phyloP scores from a whole-genome alignment of 2,329 filamentous ascomycete species.

The Endothia cerciana region DNA sequence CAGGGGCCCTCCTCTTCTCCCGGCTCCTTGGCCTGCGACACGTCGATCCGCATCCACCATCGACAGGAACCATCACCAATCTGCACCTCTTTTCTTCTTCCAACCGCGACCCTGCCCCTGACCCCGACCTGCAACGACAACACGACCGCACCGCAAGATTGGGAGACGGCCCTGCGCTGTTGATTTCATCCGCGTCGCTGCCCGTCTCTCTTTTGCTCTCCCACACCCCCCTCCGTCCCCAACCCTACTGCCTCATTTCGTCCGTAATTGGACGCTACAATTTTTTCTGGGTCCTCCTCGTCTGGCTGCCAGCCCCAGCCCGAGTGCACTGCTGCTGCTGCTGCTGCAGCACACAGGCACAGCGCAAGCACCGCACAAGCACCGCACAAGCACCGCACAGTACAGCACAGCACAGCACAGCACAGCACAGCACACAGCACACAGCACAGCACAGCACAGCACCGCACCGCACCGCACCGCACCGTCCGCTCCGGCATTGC shows the following conservation, averaged over 20 bases:
- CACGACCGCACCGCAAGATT: neutral
- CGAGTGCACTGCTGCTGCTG: neutral
- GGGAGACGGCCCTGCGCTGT: neutral
- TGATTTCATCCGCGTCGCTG: no score
- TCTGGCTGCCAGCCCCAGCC: neutral
- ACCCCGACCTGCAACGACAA: conserved; percentile 1
- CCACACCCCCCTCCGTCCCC: neutral
- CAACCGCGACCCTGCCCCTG: conserved; percentile 4
- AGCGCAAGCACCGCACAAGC: neutral
- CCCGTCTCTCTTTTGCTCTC: neutral
- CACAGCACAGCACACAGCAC: neutral
- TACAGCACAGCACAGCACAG: neutral
- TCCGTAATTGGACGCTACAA: conserved; percentile 5
- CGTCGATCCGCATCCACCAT: conserved; percentile 16
- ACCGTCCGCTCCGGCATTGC: conserved; percentile 1
- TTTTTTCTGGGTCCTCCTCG: conserved; percentile 19
- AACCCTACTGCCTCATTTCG: neutral
- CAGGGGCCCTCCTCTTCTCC: neutral
- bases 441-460: neutral
- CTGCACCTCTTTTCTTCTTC: conserved; percentile 10
- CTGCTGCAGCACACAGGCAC: neutral
- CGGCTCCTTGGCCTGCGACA: conserved; percentile 12
- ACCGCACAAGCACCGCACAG: neutral
- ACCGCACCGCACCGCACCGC: neutral
- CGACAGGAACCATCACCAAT: conserved; percentile 15